A percentile compares a stretch with the other conserved stretches of the same genome.
Evolutionary conservation across 305 asterid genomes (phyloP).

Genomic region (Lippia alba): DNA sequence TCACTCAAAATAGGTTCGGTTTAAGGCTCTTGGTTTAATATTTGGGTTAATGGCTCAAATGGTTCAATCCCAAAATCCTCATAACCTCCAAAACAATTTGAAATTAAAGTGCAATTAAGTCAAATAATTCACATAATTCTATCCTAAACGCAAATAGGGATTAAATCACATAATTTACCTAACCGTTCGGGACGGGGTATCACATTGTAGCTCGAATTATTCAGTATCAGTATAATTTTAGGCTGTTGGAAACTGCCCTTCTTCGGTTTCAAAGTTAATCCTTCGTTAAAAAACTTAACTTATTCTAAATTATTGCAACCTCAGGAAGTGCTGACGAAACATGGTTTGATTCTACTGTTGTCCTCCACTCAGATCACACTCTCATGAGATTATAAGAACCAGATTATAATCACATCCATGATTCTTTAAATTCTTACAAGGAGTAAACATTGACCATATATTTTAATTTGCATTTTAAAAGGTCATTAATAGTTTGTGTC

Average conservation of each 20-base stretch:
- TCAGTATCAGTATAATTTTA: slow-evolving; percentile 6
- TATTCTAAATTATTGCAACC: slow-evolving; percentile 21
- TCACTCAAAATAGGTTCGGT: no score
- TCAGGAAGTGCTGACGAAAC: slow-evolving; percentile 84
- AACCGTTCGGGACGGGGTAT: no score
- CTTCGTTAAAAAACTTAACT: background rate
- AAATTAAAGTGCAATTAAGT: no score
- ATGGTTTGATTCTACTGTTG: slow-evolving; percentile 83
- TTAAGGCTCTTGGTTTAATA: no score
- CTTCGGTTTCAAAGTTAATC: background rate
- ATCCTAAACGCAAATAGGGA: no score
- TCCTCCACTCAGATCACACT: slow-evolving; percentile 80
- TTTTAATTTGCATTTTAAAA: slow-evolving; percentile 25
- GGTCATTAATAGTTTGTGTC: slow-evolving; percentile 8
- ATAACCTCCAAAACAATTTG: no score
- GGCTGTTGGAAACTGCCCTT: background rate
- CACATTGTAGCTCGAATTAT: no score
- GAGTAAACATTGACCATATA: slow-evolving; percentile 12
- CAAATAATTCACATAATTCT: no score
- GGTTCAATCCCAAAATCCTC: no score
- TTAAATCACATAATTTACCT: no score
- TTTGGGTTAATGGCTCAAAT: no score
- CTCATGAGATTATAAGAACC: background rate
- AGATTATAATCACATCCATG: background rate
- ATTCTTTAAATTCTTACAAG: background rate